phyloP scores from a whole-genome alignment of 2,329 filamentous ascomycete genomes.

The Aspergillus nomiae region DNA sequence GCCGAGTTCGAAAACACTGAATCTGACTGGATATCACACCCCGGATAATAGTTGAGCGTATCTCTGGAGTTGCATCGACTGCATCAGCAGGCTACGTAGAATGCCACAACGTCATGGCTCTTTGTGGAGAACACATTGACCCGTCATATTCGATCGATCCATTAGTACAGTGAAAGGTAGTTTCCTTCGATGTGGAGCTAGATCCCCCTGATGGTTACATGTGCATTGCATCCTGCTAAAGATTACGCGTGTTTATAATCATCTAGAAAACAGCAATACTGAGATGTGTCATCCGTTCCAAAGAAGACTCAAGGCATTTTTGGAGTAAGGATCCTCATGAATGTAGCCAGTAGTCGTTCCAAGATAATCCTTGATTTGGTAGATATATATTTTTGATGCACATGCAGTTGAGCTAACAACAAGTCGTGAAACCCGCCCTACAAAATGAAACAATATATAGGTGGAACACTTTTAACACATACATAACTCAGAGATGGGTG shows the following conservation, averaged over 20 bases:
- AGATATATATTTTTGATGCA: too few relatives aligned
- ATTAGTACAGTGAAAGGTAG: neutral
- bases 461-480: too few relatives aligned
- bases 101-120: neutral
- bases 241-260: neutral
- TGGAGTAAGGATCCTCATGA: accelerated
- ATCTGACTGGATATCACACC: neutral
- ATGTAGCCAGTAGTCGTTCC: too few relatives aligned
- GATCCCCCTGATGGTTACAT: neutral
- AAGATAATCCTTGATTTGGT: accelerated
- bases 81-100: neutral
- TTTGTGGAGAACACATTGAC: neutral
- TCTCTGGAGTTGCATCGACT: neutral
- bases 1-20: neutral
- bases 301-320: neutral
- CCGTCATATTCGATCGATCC: neutral
- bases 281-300: accelerated
- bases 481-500: too few relatives aligned
- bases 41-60: neutral
- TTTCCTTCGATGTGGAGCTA: neutral
- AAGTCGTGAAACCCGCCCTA: too few relatives aligned
- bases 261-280: neutral
- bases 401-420: too few relatives aligned
- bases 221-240: neutral
- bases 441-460: too few relatives aligned